Base-by-base conservation (phyloP, 225 moss, liverwort and hornwort genomes). In the Physcomitrellopsis africana region DNA sequence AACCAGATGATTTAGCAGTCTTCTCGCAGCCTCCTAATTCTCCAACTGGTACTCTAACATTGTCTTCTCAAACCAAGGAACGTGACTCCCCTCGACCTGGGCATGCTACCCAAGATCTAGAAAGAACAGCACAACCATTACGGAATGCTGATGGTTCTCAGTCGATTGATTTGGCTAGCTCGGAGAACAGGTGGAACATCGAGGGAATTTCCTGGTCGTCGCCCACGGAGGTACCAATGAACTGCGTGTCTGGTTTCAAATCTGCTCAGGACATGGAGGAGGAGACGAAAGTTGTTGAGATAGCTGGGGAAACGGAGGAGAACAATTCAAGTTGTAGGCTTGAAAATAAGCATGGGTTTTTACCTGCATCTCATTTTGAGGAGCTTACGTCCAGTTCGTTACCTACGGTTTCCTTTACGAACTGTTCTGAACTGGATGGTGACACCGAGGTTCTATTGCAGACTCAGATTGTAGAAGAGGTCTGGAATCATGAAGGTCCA, bases 131-230 rank as follows among this genome's bases (percentile, higher is more conserved):
- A 20, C 65, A 62, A 47, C 47, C 49, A 13, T 51, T 60, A 53
- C 60, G 58, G 70, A 27, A 22, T 41, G 51, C 56, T 26, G 45
- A 26, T 32, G 63, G 75, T 29, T 32, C 62, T 62, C 52, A 68
- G 46, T 48, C 52, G 32, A 65, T 72, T 24, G 59, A 76, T 79
- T 23, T 73, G 17, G 57, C 81, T 49, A 76, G 72, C 69, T 72
- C 63, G 55, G 54, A 75, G 62, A 68, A 75, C 19, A 76, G 72
- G 72, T 78, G 85, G 79, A 65, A 73, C 64, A 69, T 66, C 24
- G 77, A 74, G 47, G 65, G 42, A 26, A 59, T 67, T 14, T 70
- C 66, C 18, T 74, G 70, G 13, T 77, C 60, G 1, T 59, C 52
- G 55, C 76, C 68, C 22, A 44, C 52, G 1, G 71, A 71, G 42